Conservation (phyloP, 352 stramenopile genomes). For the Pythium utonaiense region DNA sequence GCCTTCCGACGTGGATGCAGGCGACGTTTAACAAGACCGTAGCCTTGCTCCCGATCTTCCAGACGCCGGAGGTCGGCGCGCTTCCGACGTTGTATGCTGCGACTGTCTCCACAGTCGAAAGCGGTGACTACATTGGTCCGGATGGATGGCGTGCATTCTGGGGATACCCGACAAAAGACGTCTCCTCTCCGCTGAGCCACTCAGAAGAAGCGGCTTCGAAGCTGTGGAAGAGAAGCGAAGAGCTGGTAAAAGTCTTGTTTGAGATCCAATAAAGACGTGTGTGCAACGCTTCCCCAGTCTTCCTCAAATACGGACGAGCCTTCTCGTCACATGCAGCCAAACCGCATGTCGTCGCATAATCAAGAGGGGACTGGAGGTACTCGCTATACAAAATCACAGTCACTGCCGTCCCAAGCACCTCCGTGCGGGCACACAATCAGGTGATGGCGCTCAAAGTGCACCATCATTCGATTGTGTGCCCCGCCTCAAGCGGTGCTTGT, state of each 20-base stretch:
- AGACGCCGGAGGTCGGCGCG: constrained; percentile 38
- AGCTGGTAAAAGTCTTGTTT: constrained; percentile 17
- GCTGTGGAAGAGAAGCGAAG: constrained; percentile 23
- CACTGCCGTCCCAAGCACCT: not conserved
- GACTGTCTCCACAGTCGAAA: constrained; percentile 32
- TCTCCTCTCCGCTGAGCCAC: constrained; percentile 28
- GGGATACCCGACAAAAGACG: constrained; percentile 43
- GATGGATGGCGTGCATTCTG: constrained; percentile 36
- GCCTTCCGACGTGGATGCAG: constrained; percentile 27
- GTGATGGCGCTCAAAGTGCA: not conserved
- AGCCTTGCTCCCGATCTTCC: constrained; percentile 37
- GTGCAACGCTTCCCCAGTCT: too few relatives aligned
- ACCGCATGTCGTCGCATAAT: too few relatives aligned
- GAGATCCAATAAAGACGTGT: not conserved
- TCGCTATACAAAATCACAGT: too few relatives aligned
- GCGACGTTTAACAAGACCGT: constrained; percentile 37
- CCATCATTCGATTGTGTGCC: constrained; percentile 1
- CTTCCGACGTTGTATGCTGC: constrained; percentile 57
- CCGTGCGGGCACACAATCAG: not conserved
- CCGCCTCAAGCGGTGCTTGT: too few relatives aligned
- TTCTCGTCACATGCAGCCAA: too few relatives aligned
- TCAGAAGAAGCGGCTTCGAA: constrained; percentile 8
- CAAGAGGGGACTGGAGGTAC: too few relatives aligned
- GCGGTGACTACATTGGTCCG: constrained; percentile 51
- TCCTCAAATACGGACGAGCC: too few relatives aligned